phyloP scores from a whole-genome alignment of 2,329 filamentous ascomycete species.

The Alternaria triticimaculans region DNA sequence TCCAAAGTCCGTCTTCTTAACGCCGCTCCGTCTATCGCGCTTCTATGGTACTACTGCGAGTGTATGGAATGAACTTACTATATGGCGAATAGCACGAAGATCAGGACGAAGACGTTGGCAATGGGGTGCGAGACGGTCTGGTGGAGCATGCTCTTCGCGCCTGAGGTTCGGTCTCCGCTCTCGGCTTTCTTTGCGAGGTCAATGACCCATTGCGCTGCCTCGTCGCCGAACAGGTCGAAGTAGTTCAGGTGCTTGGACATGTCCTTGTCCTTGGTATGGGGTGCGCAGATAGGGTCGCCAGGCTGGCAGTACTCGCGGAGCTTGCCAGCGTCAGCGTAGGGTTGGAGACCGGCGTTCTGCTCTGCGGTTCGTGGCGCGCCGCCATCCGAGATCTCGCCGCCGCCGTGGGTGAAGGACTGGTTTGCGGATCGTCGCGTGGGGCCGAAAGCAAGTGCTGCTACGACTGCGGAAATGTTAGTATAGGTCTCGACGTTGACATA shows the following conservation, averaged over 20 bases:
- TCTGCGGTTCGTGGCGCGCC: constrained; percentile 27
- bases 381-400: constrained; percentile 30
- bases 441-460: constrained; percentile 31
- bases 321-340: constrained; percentile 50
- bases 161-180: constrained; percentile 11
- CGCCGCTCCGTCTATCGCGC: constrained; percentile 5
- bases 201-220: constrained; percentile 33
- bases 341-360: constrained; percentile 29
- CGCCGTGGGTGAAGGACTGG: constrained; percentile 30
- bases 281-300: constrained; percentile 67
- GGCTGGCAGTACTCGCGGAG: constrained; percentile 70
- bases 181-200: constrained; percentile 26
- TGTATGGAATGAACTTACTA: constrained; percentile 29
- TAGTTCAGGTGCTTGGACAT: constrained; percentile 66
- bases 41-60: not conserved
- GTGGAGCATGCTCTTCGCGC: constrained; percentile 24
- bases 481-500: not conserved
- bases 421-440: constrained; percentile 34
- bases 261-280: constrained; percentile 54
- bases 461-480: constrained; percentile 25
- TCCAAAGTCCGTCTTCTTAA: not conserved
- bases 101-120: constrained; percentile 30
- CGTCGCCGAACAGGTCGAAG: constrained; percentile 45
- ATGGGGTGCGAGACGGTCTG: constrained; percentile 31
- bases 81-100: constrained; percentile 23